A percentile compares a stretch with the other conserved stretches of the same genome.
Conservation (phyloP, 768 basidiomycete species). For the Calocybe indica region DNA sequence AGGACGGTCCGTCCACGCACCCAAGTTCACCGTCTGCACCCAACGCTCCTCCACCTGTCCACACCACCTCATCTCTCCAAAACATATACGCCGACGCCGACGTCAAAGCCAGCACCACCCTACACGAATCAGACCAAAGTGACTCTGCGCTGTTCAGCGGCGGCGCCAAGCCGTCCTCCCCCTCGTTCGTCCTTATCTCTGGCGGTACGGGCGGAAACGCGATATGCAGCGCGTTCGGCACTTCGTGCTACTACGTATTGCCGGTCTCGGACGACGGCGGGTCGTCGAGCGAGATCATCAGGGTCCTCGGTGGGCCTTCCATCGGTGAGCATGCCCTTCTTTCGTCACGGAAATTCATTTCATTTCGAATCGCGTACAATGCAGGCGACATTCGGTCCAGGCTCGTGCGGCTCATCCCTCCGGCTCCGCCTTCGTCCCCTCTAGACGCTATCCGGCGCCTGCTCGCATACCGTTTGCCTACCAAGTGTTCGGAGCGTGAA, state of each 20-base stretch:
- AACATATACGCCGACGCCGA: too few species aligned
- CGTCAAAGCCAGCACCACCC: too few species aligned
- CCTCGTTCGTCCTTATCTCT: conserved; percentile 72
- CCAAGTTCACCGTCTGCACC: too few species aligned
- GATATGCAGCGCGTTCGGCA: conserved; percentile 78
- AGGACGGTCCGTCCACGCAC: too few species aligned
- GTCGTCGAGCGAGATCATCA: conserved; percentile 90
- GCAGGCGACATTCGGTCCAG: conserved; percentile 62
- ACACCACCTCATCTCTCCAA: too few species aligned
- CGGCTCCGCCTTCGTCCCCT: conserved; percentile 50
- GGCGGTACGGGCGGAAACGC: conserved; percentile 95
- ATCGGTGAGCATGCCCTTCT: conserved; percentile 44
- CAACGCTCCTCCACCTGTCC: too few species aligned
- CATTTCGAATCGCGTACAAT: neutral
- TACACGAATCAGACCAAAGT: too few species aligned
- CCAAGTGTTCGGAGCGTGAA: conserved; percentile 58
- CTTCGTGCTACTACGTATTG: conserved; percentile 79
- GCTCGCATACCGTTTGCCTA: conserved; percentile 75
- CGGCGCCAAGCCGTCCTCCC: neutral
- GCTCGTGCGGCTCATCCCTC: conserved; percentile 81
- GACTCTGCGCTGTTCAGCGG: neutral
- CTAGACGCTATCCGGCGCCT: conserved; percentile 71
- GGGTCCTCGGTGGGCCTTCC: conserved; percentile 83
- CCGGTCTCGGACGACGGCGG: conserved; percentile 97
- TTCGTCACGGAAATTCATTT: neutral